Evolutionary conservation across 129 eudicot genomes (phyloP), one percentile per base, ranked within the genome.

Genomic region (Chrysanthemum lavandulifolium): DNA sequence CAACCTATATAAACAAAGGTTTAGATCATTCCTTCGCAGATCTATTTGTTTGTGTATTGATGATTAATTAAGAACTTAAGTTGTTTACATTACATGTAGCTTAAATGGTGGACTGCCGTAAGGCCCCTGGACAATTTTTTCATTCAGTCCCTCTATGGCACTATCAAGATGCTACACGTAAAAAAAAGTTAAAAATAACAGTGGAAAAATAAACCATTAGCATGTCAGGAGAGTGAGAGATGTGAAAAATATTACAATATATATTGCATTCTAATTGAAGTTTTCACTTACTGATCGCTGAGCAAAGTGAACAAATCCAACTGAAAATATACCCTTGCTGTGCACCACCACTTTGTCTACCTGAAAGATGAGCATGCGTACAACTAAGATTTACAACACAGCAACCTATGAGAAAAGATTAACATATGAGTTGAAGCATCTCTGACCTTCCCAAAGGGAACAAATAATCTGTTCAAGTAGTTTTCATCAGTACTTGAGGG

Each of bases 221-320:
- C 36, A 21, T 13, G 5, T 31, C 69, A 33, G 5, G 5, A 14
- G 49, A 40, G 33, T 60, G 18, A 53, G 16, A 19, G 29, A 64
- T 36, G 65, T 33, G 29, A 56, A 67, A n/a, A 15, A 23, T 53
- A 54, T 23, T 21, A 61, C 9, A 8, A 2, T 40, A 40, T 61
- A 55, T 61, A 55, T 6, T 40, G n/a, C 40, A 33, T 63, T 19
- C 29, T 27, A 47, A 60, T 65, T 12, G 61, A 23, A 12, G 51
- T 65, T 16, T 13, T 49, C 55, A 73, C 92, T 86, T 75, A 91
- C 97, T 31, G 86, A 84, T 88, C 97, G 73, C 58, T 80, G 78
- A 61, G 76, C 33, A 54, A 88, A 91, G 80, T 91, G 89, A 72
- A 91, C 76, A 78, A 91, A 91, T 72, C 92, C 97, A 72, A 91